A percentile compares a stretch with the other conserved stretches of the same genome.
phyloP scores from a whole-genome alignment of 1,284 basidiomycete genomes.

The Phellinidium pouzarii region DNA sequence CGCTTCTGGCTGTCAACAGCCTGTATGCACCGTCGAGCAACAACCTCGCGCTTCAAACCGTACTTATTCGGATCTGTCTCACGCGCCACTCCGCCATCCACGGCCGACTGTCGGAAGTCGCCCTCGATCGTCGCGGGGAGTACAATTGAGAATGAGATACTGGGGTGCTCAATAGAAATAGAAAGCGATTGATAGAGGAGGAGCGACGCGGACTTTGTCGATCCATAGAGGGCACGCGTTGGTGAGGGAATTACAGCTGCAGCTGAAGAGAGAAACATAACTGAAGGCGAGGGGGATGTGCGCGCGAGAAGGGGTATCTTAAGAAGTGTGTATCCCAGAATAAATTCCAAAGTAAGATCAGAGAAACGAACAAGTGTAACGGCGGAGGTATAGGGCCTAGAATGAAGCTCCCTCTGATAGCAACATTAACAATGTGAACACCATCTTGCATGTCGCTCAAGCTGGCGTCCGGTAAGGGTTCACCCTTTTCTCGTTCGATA shows the following conservation, averaged over 20 bases:
- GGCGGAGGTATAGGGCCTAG: conserved; percentile 57
- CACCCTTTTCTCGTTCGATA: conserved; percentile 32
- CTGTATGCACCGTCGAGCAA: conserved; percentile 48
- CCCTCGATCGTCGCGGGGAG: conserved; percentile 67
- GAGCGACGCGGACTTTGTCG: conserved; percentile 79
- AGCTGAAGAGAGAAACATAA: conserved; percentile 76
- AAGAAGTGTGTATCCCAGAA: conserved; percentile 5
- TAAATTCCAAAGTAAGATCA: conserved; percentile 16
- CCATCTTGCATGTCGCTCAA: conserved; percentile 45
- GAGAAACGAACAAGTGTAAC: conserved; percentile 54
- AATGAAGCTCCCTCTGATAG: conserved; percentile 56
- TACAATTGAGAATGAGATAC: conserved; percentile 49
- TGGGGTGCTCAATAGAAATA: conserved; percentile 73
- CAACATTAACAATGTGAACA: conserved; percentile 46
- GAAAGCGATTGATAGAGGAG: conserved; percentile 73
- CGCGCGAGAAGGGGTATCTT: conserved; percentile 74
- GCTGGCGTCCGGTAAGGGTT: conserved; percentile 33
- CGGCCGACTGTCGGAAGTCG: conserved; percentile 71
- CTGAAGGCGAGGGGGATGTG: conserved; percentile 64
- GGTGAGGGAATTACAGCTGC: conserved; percentile 82
- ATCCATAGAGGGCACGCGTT: conserved; percentile 78
- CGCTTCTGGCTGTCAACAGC: conserved; percentile 53
- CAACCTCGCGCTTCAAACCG: conserved; percentile 49
- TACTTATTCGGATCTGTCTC: conserved; percentile 48
- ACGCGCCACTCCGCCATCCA: conserved; percentile 49